Evolutionary conservation across 2,329 filamentous ascomycete genomes (phyloP).

Genomic region (Camillea tinctor): DNA sequence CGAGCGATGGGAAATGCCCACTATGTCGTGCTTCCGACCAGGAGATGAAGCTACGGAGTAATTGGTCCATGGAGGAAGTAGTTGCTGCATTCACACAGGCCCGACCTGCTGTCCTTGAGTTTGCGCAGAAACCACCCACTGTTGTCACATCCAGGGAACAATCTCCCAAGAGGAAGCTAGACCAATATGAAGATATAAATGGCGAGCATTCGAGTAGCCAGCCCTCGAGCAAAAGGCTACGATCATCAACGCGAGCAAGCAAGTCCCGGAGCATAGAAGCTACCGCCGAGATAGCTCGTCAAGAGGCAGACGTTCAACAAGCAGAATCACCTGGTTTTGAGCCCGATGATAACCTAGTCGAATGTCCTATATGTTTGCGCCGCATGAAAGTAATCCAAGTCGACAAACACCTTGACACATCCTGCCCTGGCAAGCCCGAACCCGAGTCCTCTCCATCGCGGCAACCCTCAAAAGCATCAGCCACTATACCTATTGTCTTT

Average conservation of each 20-base stretch:
- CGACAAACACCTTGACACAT: constrained; percentile 77
- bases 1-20: constrained; percentile 82
- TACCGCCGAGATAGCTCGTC: constrained; percentile 35
- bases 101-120: constrained; percentile 59
- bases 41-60: constrained; percentile 79
- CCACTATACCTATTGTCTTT: not conserved
- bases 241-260: constrained; percentile 51
- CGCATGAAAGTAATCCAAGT: constrained; percentile 80
- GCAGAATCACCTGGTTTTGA: constrained; percentile 17
- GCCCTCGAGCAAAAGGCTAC: constrained; percentile 46
- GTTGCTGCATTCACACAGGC: constrained; percentile 74
- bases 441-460: constrained; percentile 22
- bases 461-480: constrained; percentile 16
- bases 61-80: constrained; percentile 81
- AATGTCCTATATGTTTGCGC: constrained; percentile 77
- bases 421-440: constrained; percentile 38
- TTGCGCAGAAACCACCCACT: constrained; percentile 56
- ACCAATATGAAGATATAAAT: constrained; percentile 30
- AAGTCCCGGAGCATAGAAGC: constrained; percentile 40
- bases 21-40: constrained; percentile 77
- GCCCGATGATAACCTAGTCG: constrained; percentile 71
- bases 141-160: constrained; percentile 13
- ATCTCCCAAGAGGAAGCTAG: constrained; percentile 54
- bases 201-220: constrained; percentile 24
- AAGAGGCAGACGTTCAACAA: constrained; percentile 30